A percentile compares a stretch with the other conserved stretches of the same genome.
phyloP scores from a whole-genome alignment of 164 flowering plant genomes.

The Echeveria elegans region DNA sequence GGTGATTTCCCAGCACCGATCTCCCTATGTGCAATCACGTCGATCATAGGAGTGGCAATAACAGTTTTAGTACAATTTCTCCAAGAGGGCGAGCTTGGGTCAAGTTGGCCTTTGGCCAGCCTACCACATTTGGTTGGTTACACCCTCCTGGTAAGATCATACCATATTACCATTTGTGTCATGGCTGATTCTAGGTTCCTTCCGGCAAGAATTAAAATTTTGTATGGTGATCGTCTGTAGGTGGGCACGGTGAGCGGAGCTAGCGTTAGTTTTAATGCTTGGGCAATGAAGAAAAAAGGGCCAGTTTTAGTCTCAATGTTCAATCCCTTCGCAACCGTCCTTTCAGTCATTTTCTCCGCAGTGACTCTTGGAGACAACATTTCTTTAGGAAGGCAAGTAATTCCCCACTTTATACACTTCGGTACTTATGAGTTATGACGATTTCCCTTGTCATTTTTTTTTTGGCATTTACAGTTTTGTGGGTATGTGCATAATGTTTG shows the following conservation, averaged over 20 bases:
- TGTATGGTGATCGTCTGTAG: constrained; percentile 18
- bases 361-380: constrained; percentile 45
- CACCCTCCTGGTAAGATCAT: constrained; percentile 41
- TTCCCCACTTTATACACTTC: too few relatives aligned
- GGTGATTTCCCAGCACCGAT: constrained; percentile 77
- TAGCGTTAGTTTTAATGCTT: neutral
- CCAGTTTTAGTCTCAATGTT: constrained; percentile 43
- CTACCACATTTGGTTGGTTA: constrained; percentile 20
- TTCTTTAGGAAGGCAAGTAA: constrained; percentile 43
- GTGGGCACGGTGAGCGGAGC: constrained; percentile 45
- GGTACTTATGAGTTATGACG: neutral
- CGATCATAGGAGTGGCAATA: constrained; percentile 43
- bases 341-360: constrained; percentile 8
- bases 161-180: neutral
- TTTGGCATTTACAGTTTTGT: neutral
- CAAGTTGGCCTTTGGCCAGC: neutral
- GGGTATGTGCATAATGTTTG: constrained; percentile 26
- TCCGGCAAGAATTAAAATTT: neutral
- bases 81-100: neutral
- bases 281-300: neutral
- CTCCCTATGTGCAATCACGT: constrained; percentile 50
- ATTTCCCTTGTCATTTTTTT: neutral
- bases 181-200: neutral
- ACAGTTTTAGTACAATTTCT: constrained; percentile 14
- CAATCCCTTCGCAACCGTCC: constrained; percentile 57